These are phyloP conservation scores for Rhynchospora breviuscula DNA, from an alignment of 176 grass and related monocot species.

Conservation along the genomic window DNA sequence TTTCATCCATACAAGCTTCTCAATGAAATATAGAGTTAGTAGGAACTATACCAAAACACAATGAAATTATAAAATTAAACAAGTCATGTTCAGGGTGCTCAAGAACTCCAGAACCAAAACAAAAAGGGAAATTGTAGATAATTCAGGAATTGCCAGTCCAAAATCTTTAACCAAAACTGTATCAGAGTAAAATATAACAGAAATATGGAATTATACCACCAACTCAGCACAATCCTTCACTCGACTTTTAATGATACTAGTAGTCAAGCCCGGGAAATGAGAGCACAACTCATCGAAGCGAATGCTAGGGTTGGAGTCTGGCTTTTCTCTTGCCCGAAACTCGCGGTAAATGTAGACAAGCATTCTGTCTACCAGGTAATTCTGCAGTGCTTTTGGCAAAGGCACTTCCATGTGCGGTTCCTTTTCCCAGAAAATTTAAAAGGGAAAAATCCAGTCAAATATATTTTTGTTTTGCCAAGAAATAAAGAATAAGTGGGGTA, in stretches of 20 bases:
- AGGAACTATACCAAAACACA: not conserved
- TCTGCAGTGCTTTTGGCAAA: slow-evolving; percentile 57
- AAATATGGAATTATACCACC: slow-evolving; percentile 38
- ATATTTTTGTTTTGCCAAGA: not conserved
- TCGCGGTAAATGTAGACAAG: slow-evolving; percentile 79
- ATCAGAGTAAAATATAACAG: not conserved
- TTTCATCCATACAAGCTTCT: not conserved
- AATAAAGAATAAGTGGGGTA: not conserved
- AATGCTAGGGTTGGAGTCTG: slow-evolving; percentile 52
- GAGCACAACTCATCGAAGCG: slow-evolving; percentile 70
- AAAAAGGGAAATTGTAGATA: not conserved
- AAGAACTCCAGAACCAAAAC: not conserved
- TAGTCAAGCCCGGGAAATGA: slow-evolving; percentile 63
- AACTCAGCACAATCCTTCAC: slow-evolving; percentile 90
- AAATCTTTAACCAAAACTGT: not conserved
- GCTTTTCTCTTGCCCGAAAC: slow-evolving; percentile 80
- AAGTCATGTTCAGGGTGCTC: not conserved
- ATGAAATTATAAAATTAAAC: not conserved
- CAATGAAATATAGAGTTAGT: not conserved
- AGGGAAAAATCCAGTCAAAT: not conserved
- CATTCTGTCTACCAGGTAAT: slow-evolving; percentile 77
- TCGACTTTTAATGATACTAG: slow-evolving; percentile 60
- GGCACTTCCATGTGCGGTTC: slow-evolving; percentile 97
- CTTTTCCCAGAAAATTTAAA: slow-evolving; percentile 39
- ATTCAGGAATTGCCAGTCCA: not conserved